Evolutionary conservation across 2,329 filamentous ascomycete species (phyloP).

Genomic region (Fusarium nygamai): DNA sequence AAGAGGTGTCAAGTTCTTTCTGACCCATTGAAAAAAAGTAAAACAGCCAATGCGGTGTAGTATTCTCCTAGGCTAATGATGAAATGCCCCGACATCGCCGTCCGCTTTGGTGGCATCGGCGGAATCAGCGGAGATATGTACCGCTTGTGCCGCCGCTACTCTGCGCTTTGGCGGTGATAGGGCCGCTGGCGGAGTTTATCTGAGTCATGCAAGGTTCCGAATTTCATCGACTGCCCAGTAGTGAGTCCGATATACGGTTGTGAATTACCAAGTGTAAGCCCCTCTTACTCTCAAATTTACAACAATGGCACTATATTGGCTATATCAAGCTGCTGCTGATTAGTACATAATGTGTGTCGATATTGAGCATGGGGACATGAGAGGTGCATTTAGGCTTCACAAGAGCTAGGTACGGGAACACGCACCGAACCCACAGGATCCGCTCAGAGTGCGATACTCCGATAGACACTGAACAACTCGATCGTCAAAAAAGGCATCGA

Average conservation of each 20-base stretch:
- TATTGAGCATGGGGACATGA: too few relatives aligned
- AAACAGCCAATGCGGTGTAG: slow-evolving; percentile 9
- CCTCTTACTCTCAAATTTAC: not conserved
- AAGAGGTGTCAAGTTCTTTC: slow-evolving; percentile 14
- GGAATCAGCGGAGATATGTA: not conserved
- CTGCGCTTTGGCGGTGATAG: slow-evolving; percentile 13
- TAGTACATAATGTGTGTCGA: not conserved
- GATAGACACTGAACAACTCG: not conserved
- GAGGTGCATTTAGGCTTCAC: not conserved
- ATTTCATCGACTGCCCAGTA: not conserved
- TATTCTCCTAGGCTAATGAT: slow-evolving; percentile 7
- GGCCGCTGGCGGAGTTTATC: slow-evolving; percentile 24
- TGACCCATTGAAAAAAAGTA: slow-evolving; percentile 16
- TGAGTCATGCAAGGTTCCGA: slow-evolving; percentile 27
- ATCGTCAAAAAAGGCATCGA: not conserved
- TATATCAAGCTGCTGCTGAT: not conserved
- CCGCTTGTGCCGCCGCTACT: slow-evolving; percentile 13
- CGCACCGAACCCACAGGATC: not conserved
- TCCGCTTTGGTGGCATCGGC: not conserved
- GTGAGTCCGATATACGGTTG: not conserved
- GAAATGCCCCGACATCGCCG: slow-evolving; percentile 15
- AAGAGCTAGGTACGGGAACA: not conserved
- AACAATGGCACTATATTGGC: not conserved
- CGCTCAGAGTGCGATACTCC: not conserved
- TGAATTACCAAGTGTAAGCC: not conserved